Percentiles rank a stretch among this genome's conserved stretches.
These are phyloP conservation scores for Fusarium liriodendri DNA, from an alignment of 2,329 filamentous ascomycete genomes.

Conservation along the genomic window DNA sequence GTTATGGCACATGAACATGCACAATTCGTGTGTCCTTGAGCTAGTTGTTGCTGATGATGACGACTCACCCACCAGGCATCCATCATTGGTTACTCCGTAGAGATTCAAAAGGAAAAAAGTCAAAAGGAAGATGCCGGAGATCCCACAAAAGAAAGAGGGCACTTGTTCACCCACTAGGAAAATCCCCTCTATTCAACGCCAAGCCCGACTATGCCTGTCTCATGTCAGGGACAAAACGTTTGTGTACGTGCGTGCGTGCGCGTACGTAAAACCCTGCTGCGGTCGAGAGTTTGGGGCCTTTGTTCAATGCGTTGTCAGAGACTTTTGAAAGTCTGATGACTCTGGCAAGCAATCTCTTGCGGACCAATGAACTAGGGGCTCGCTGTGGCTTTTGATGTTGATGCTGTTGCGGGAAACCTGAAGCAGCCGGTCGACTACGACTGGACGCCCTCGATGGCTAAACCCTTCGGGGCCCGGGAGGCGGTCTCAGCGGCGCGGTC, in stretches of 20 bases:
- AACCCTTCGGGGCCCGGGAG: neutral
- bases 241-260: neutral
- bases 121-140: neutral
- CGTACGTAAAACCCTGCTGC: neutral
- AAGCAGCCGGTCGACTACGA: neutral
- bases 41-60: slow-evolving; percentile 29
- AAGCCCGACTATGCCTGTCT: neutral
- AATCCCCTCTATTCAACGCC: neutral
- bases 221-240: slow-evolving; percentile 5
- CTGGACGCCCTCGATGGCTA: neutral
- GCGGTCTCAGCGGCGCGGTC: neutral
- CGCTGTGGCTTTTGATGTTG: neutral
- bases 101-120: neutral
- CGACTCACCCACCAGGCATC: slow-evolving; percentile 16
- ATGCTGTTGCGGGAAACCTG: neutral
- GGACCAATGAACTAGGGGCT: neutral
- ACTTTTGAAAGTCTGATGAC: neutral
- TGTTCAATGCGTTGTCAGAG: neutral
- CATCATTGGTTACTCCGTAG: neutral
- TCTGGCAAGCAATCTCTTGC: neutral
- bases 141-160: neutral
- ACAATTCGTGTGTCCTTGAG: neutral
- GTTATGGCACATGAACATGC: neutral
- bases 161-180: neutral
- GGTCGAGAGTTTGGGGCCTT: neutral